These are phyloP conservation scores for Globisporangium camurandrum DNA, from an alignment of 352 stramenopile species.

Conservation along the genomic window DNA sequence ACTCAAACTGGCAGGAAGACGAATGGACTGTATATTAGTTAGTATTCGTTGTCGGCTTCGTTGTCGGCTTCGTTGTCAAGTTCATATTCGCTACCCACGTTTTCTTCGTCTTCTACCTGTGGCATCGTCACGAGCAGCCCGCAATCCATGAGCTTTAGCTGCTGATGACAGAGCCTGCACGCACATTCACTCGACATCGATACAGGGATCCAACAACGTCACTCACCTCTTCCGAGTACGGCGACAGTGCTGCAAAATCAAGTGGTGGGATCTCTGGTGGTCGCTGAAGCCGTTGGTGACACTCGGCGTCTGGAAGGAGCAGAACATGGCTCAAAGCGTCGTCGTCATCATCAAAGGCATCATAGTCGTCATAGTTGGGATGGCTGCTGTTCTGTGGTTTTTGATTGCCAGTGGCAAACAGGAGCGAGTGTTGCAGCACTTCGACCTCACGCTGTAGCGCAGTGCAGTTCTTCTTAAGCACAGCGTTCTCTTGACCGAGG, in stretches of 20 bases:
- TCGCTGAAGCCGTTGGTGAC: constrained; percentile 6
- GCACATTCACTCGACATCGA: too few relatives aligned
- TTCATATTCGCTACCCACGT: too few relatives aligned
- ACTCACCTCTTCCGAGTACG: constrained; percentile 56
- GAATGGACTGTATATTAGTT: too few relatives aligned
- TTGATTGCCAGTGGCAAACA: constrained; percentile 3
- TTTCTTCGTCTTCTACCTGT: too few relatives aligned
- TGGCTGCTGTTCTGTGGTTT: background rate
- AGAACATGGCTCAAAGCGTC: constrained; percentile 26
- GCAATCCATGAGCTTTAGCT: too few relatives aligned
- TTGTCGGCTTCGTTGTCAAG: too few relatives aligned
- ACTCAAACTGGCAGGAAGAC: too few relatives aligned
- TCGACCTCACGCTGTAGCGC: constrained; percentile 48
- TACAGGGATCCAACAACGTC: too few relatives aligned
- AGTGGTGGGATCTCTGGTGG: constrained; percentile 34
- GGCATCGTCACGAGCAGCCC: too few relatives aligned
- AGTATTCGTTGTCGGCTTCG: too few relatives aligned
- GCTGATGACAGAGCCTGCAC: too few relatives aligned
- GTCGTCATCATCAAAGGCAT: background rate
- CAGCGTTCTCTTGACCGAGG: constrained; percentile 44
- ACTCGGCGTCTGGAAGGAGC: constrained; percentile 12
- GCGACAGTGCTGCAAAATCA: constrained; percentile 36
- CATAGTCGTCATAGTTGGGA: background rate
- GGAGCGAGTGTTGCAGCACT: constrained; percentile 28
- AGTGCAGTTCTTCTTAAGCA: constrained; percentile 38